Evolutionary conservation across 2,329 filamentous ascomycete genomes (phyloP), one percentile per base, ranked within the genome.

Genomic region (Clathrospora elynae): DNA sequence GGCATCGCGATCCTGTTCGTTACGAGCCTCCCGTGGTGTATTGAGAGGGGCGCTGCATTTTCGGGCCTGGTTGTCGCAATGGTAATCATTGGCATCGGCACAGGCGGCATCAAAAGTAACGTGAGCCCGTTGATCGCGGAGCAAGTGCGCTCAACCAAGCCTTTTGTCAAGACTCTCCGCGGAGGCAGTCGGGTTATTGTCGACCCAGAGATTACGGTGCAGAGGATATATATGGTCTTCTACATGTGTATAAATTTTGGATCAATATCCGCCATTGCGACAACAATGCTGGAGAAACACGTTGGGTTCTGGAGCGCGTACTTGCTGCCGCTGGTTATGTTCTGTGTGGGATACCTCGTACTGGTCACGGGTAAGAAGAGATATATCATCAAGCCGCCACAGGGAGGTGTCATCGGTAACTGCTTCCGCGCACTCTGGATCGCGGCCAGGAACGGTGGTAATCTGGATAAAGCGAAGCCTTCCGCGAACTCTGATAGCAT

Each of bases 41-140:
- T 90, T 32, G 71, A 79, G 30, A 71, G 80, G 23, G 77, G 83
- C 11, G 73, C 76, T 9, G 75, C 84, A 0, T 80, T 88, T 31
- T 84, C 75, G 1, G 83, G 80, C 36, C 86, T 89, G 57, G 67
- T 85, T 2, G 70, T 83, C 19, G 81, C 82, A 16, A 76, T 87
- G 53, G 68, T 87, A 30, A 78, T 90, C 61, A 80, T 90, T 62
- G 86, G 85, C n/a, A 68, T 88, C 19, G 87, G 87, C 29, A 88
- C 86, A 1, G 87, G 87, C 49, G 86, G 88, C 60, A 90, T 91
- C 80, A 92, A 91, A 75, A 81, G 85, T 51, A 91, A 91, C 62
- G 86, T 91, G 29, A 72, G 72, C 7, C 75, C 75, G 2, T 51
- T 78, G 18, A 76, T 77, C 42, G 75, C 74, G 6, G 75, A 78